Evolutionary conservation across 306 rosid species (phyloP), one percentile per base, ranked within the genome.

Genomic region (Inga laurina): DNA sequence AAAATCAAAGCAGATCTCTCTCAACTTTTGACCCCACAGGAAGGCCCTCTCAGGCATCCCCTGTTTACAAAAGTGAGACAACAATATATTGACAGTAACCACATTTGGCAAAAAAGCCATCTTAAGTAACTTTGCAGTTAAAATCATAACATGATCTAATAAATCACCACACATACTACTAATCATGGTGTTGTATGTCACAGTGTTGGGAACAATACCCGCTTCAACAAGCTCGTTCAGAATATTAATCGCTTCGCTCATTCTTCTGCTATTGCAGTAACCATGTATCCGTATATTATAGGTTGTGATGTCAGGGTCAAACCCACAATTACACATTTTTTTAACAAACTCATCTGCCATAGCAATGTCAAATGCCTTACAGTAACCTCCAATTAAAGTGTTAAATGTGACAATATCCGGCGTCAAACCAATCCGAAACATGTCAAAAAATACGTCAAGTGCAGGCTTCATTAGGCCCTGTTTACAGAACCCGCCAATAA

Each of bases 21-120:
- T 87, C 72, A 92, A 88, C 88, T 88, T 93, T 87, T 85, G 93
- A 59, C 90, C 91, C 97, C 98, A 93, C 75, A 88, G 84, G 56
- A 92, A 79, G 67, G 98, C 91, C 85, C 70, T 92, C 84, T 88
- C 90, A 24, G 98, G 93, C 92, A 90, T 90, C 77, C 97, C 94
- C 75, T 93, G 89, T 86, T 86, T 93, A 86, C 93, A 87, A 79
- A 90, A 93, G 67, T 90, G 94, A 76, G 97, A 89, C 84, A 90
- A 71, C 83, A 93, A 67, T 44, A 90, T 81, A 81, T 92, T 93
- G 69, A 85, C 64, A 21, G 98, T 93, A 69, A 84, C 89, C 48
- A 78, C 88, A 80, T 93, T 93, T 3, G 97, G 97, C 80, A 85
- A 14, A 83, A 93, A 87, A 3, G 90, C 91, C 90, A 92, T 88